These are phyloP conservation scores for Curvularia sp. DNA, from an alignment of 2,329 filamentous ascomycete genomes.

Conservation along the genomic window DNA sequence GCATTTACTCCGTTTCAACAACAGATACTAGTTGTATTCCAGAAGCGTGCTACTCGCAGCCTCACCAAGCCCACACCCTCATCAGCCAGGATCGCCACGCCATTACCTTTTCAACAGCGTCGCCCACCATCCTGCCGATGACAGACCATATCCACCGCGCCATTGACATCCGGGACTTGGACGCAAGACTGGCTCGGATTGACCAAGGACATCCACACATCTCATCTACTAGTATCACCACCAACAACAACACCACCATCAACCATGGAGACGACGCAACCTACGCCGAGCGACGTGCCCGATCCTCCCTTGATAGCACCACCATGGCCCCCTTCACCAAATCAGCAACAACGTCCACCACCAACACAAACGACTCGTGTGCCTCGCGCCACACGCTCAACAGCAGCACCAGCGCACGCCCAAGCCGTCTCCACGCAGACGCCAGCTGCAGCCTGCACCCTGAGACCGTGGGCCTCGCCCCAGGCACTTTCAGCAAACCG, in stretches of 20 bases:
- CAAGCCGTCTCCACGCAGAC: conserved; percentile 27
- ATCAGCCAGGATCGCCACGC: conserved; percentile 11
- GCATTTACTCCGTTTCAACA: neutral
- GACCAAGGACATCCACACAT: neutral
- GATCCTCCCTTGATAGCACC: conserved; percentile 41
- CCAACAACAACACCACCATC: neutral
- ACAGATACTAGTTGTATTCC: no score
- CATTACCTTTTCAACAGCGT: conserved; percentile 12
- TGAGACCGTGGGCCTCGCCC: conserved; percentile 30
- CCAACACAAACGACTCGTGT: conserved; percentile 19
- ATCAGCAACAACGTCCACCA: conserved; percentile 39
- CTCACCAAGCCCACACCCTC: conserved; percentile 5
- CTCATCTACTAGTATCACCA: neutral
- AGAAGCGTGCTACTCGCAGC: neutral
- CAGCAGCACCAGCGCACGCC: no score
- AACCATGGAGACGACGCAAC: conserved; percentile 4
- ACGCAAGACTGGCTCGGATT: neutral
- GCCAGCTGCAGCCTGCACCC: conserved; percentile 27
- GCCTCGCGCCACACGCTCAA: no score
- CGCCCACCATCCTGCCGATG: conserved; percentile 36
- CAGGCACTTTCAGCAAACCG: conserved; percentile 43
- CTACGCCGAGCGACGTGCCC: conserved; percentile 29
- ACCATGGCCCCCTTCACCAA: conserved; percentile 34
- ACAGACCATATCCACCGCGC: conserved; percentile 34
- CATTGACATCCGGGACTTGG: conserved; percentile 19